phyloP scores from a whole-genome alignment of 768 basidiomycete genomes.

The Galerina sulciceps region DNA sequence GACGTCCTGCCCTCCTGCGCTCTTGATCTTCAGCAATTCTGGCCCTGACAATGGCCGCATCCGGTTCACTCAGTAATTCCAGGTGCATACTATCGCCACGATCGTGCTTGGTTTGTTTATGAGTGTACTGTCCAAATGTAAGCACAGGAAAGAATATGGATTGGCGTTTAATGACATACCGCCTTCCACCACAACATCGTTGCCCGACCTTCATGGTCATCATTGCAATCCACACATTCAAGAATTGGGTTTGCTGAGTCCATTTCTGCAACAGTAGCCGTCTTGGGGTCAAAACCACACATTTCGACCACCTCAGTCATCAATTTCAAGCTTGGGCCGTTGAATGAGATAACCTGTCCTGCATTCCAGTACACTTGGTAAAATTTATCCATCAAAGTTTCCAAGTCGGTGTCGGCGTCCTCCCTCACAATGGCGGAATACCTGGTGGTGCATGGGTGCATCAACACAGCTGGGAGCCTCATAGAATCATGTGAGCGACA shows the following conservation, averaged over 20 bases:
- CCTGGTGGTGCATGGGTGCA: conserved; percentile 4
- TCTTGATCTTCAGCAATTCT: conserved; percentile 6
- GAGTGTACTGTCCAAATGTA: neutral
- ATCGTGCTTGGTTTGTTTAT: neutral
- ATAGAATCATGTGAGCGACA: neutral
- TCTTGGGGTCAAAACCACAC: conserved; percentile 27
- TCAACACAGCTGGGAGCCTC: conserved; percentile 10
- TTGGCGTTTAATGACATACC: conserved; percentile 4
- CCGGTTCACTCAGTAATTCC: conserved; percentile 1
- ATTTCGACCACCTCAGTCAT: conserved; percentile 15
- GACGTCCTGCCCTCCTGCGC: neutral
- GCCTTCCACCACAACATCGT: conserved; percentile 17
- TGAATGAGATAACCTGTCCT: neutral
- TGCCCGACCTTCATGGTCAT: conserved; percentile 5
- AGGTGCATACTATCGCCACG: neutral
- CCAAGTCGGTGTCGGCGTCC: neutral
- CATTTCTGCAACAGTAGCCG: conserved; percentile 26
- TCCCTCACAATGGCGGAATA: neutral
- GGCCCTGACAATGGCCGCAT: neutral
- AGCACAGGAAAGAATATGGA: neutral
- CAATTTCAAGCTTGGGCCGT: neutral
- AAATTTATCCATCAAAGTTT: neutral
- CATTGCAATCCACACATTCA: conserved; percentile 19
- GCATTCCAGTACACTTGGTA: conserved; percentile 9
- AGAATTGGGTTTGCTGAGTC: conserved; percentile 22